Evolutionary conservation across 2,329 filamentous ascomycete genomes (phyloP), one percentile per base, ranked within the genome.

Genomic region (Myotisia sp.): DNA sequence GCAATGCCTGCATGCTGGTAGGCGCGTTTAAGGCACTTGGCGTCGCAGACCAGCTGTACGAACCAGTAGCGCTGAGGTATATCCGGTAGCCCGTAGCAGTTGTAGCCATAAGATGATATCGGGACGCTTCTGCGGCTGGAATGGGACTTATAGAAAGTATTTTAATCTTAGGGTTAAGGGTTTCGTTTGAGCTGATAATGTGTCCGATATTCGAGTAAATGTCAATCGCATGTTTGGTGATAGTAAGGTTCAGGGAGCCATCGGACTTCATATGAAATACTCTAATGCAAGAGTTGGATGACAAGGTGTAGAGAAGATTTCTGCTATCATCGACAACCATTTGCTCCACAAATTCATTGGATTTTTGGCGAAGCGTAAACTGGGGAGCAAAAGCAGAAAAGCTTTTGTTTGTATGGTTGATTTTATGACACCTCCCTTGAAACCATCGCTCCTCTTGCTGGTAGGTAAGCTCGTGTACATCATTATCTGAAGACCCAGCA

Each of bases 381-480:
- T 50, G 50, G 6, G 59, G 60, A 16, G 54, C 50, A 35, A 62
- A 60, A n/a, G 72, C 76, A 37, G 70, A 68, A 64, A 81, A 77
- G 21, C 79, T 76, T 3, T 72, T 75, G 53, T 72, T 78, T 31
- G 79, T 87, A 54, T 94, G 90, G 52, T 92, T 92, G 42, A 87
- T 76, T 59, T 86, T 93, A 40, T 79, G 76, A 53, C 83, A 92
- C 44, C 80, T 74, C 55, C 76, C 85, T 34, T 81, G 79, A 53
- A 98, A 98, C 90, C 90, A 98, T 47, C 81, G 79, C 59, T 98
- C 90, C 55, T 95, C 85, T 50, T 93, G 85, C 58, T 95, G 87
- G 54, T 98, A 98, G 46, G 80, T 86, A 35, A 98, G 71, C 58
- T 98, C 90, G 54, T 90, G 83, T 30, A 98, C 74, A 47, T 95